Evolutionary conservation across 257 asterid species (phyloP).

Genomic region (Solanum commersonii): DNA sequence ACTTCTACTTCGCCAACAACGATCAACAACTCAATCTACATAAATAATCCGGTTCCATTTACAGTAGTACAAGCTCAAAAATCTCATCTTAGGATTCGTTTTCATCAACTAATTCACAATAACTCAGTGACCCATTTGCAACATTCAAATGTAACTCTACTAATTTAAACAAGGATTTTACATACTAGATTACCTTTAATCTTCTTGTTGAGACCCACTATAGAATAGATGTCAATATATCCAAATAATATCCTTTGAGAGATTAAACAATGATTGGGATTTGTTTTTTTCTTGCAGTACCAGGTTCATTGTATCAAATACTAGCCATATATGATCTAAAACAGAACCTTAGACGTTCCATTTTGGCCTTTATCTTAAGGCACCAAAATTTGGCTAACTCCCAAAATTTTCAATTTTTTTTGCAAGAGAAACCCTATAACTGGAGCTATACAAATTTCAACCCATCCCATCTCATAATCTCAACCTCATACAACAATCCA

Average conservation of each 20-base stretch:
- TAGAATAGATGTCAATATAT: neutral
- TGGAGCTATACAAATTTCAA: neutral
- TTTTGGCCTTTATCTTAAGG: neutral
- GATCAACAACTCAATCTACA: neutral
- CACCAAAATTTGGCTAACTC: neutral
- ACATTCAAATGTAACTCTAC: neutral
- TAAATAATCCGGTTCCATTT: neutral
- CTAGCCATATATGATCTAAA: neutral
- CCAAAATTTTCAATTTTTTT: neutral
- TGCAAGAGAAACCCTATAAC: neutral
- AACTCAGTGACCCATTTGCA: neutral
- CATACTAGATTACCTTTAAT: neutral
- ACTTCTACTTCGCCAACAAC: neutral
- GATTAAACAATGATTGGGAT: neutral
- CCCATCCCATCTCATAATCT: neutral
- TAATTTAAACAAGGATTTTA: neutral
- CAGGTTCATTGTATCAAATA: neutral
- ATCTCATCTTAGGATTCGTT: neutral
- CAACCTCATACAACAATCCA: neutral
- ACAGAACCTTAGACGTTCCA: neutral
- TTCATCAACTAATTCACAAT: neutral
- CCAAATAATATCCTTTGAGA: neutral
- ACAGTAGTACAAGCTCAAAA: neutral
- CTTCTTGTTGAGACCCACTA: neutral
- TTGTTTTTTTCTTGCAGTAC: neutral